A percentile compares a stretch with the other conserved stretches of the same genome.
These are phyloP conservation scores for Penicillium olsonii DNA, from an alignment of 2,329 filamentous ascomycete species.

Conservation along the genomic window DNA sequence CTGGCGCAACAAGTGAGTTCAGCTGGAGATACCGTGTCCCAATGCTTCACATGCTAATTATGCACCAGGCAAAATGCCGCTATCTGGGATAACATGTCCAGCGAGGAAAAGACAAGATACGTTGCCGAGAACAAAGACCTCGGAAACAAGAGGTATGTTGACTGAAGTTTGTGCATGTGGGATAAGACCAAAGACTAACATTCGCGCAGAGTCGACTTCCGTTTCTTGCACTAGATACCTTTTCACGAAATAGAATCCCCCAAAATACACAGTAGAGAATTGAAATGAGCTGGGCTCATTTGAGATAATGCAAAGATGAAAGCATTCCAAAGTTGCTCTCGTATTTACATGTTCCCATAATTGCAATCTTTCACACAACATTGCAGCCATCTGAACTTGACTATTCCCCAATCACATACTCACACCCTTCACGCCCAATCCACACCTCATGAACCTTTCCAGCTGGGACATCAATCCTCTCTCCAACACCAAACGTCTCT, in stretches of 20 bases:
- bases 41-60: conserved; percentile 7
- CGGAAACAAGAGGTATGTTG: conserved; percentile 47
- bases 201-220: conserved; percentile 38
- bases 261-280: not conserved
- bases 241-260: not conserved
- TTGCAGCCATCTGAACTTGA: too few species aligned
- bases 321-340: too few species aligned
- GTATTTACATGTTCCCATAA: too few species aligned
- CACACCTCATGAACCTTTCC: conserved; percentile 61
- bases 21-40: not conserved
- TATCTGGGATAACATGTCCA: conserved; percentile 44
- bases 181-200: conserved; percentile 1
- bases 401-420: conserved; percentile 62
- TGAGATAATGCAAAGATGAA: not conserved
- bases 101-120: conserved; percentile 40
- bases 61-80: conserved; percentile 32
- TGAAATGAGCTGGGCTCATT: conserved; percentile 5
- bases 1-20: conserved; percentile 41
- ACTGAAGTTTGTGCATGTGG: not conserved
- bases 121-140: conserved; percentile 39
- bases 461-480: conserved; percentile 59
- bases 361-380: too few species aligned
- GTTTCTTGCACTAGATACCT: conserved; percentile 34
- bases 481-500: conserved; percentile 58
- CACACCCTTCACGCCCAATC: conserved; percentile 61